Evolutionary conservation across 1,139 yeast species (phyloP).

Genomic region (Suhomyces bribrorum): DNA sequence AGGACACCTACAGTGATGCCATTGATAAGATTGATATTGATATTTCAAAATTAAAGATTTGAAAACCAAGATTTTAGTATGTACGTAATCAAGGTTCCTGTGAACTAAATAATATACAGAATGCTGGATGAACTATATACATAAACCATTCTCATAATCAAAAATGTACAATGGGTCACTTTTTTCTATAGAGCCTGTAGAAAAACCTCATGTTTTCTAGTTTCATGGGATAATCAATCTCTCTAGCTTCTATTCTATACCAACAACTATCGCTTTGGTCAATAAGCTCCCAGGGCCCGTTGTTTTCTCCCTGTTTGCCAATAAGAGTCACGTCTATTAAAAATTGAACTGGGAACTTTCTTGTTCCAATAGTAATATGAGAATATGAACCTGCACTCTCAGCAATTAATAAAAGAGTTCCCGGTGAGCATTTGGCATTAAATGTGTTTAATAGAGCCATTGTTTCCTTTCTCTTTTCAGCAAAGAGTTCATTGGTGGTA

Average conservation of each 20-base stretch:
- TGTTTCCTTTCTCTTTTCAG: constrained; percentile 64
- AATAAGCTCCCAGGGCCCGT: constrained; percentile 67
- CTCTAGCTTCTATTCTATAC: constrained; percentile 63
- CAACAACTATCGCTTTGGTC: constrained; percentile 74
- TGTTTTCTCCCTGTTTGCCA: constrained; percentile 51
- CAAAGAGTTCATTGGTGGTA: constrained; percentile 84
- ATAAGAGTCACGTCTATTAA: constrained; percentile 69
- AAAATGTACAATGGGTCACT: too few relatives aligned
- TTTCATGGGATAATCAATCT: constrained; percentile 66
- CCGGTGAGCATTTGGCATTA: constrained; percentile 50
- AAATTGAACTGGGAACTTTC: constrained; percentile 79
- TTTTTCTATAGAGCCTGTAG: constrained; percentile 67
- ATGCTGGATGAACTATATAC: not conserved
- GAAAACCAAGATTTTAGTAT: not conserved
- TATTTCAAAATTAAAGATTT: constrained; percentile 9
- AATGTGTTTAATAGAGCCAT: constrained; percentile 57
- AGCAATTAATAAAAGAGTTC: constrained; percentile 64
- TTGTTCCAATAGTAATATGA: constrained; percentile 72
- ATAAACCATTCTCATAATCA: too few relatives aligned
- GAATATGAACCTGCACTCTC: constrained; percentile 93
- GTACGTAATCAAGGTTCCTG: not conserved
- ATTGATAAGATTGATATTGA: constrained; percentile 8
- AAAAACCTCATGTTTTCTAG: constrained; percentile 87
- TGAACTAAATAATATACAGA: not conserved
- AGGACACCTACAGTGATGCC: constrained; percentile 5